phyloP scores from a whole-genome alignment of 257 asterid species.

The Nicotiana undulata region DNA sequence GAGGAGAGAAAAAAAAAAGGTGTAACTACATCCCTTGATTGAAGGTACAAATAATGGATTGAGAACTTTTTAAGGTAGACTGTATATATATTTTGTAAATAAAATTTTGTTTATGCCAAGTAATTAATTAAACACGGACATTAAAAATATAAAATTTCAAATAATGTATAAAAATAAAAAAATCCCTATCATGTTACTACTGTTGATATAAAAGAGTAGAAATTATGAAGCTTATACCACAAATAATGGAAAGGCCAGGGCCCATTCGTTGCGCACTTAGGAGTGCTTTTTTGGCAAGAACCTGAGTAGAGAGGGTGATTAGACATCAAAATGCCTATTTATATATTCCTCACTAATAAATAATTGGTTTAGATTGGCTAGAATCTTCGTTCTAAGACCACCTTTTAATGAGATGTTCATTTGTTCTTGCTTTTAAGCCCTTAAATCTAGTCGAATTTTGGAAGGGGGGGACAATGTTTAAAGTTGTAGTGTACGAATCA shows the following conservation, averaged over 20 bases:
- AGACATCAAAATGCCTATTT: background rate
- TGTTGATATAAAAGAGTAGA: too few relatives aligned
- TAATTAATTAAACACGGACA: too few relatives aligned
- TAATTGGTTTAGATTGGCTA: background rate
- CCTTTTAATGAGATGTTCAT: background rate
- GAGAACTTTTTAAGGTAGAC: too few relatives aligned
- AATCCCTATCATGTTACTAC: too few relatives aligned
- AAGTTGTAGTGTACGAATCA: background rate
- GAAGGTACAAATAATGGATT: too few relatives aligned
- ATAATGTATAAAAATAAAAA: too few relatives aligned
- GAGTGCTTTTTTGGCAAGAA: background rate
- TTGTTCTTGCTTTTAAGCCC: constrained; percentile 5
- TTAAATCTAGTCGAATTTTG: background rate
- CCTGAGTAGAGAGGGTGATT: background rate
- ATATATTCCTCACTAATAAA: background rate
- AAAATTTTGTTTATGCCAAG: too few relatives aligned
- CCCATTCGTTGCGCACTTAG: background rate
- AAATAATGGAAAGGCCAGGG: background rate
- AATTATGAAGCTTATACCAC: background rate
- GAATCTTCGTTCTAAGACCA: background rate
- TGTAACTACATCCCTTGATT: too few relatives aligned
- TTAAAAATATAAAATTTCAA: too few relatives aligned
- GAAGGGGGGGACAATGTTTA: background rate
- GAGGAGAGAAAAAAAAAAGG: too few relatives aligned
- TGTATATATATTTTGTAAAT: too few relatives aligned